These are phyloP conservation scores for Pulveroboletus sp. DNA, from an alignment of 768 basidiomycete genomes.

Conservation along the genomic window DNA sequence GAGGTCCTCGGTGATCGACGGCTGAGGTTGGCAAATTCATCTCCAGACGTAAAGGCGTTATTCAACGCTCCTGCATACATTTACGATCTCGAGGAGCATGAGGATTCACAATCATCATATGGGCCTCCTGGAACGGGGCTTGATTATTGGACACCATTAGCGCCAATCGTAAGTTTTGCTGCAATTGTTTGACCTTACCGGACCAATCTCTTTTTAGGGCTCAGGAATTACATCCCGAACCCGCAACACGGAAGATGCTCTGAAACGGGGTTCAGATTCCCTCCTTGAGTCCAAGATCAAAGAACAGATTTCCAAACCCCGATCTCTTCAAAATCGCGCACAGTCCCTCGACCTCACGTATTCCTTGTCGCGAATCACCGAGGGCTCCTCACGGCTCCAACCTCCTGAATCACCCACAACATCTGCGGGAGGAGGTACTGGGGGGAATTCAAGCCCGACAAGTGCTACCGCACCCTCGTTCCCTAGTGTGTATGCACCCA, in stretches of 20 bases:
- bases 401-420: constrained; percentile 80
- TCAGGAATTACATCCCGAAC: constrained; percentile 65
- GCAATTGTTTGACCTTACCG: constrained; percentile 16
- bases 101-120: constrained; percentile 59
- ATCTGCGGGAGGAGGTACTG: constrained; percentile 65
- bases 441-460: constrained; percentile 73
- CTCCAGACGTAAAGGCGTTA: constrained; percentile 91
- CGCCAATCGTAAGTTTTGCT: constrained; percentile 58
- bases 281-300: constrained; percentile 79
- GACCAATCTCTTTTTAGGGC: constrained; percentile 39
- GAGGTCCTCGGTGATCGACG: constrained; percentile 67
- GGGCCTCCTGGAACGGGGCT: constrained; percentile 44
- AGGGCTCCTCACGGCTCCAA: constrained; percentile 54
- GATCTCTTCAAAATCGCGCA: constrained; percentile 79
- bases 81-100: constrained; percentile 71
- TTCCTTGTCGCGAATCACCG: constrained; percentile 78
- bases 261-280: constrained; percentile 82
- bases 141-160: constrained; percentile 75
- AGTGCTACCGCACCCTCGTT: constrained; percentile 76
- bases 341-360: constrained; percentile 86
- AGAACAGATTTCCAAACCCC: constrained; percentile 69
- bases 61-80: constrained; percentile 85
- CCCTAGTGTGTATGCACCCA: constrained; percentile 78
- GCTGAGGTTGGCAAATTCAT: constrained; percentile 80
- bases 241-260: constrained; percentile 66